Evolutionary conservation across 2,329 filamentous ascomycete species (phyloP).

Genomic region (Fusarium sp.): DNA sequence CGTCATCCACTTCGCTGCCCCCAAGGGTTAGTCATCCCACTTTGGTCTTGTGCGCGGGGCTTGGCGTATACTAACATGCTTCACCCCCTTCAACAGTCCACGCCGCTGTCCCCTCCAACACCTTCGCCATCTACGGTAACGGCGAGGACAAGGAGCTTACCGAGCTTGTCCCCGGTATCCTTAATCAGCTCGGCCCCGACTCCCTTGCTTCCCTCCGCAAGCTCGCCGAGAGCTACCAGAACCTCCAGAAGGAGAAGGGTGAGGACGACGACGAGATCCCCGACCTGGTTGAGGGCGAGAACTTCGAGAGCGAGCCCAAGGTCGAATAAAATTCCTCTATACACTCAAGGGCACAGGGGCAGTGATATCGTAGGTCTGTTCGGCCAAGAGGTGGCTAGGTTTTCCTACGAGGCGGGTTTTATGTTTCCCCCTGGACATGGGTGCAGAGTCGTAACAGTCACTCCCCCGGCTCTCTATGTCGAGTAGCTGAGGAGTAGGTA

Average conservation of each 20-base stretch:
- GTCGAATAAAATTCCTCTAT: constrained; percentile 78
- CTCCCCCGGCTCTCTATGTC: constrained; percentile 46
- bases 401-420: constrained; percentile 46
- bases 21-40: constrained; percentile 82
- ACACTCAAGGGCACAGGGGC: constrained; percentile 43
- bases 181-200: constrained; percentile 99
- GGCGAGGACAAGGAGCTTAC: constrained; percentile 99
- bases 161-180: constrained; percentile 98
- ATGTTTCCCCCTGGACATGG: constrained; percentile 45
- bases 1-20: constrained; percentile 98
- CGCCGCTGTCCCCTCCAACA: constrained; percentile 97
- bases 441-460: constrained; percentile 48
- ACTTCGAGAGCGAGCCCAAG: constrained; percentile 98
- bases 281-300: constrained; percentile 95
- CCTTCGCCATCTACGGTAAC: constrained; percentile 98
- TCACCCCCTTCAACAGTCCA: constrained; percentile 75
- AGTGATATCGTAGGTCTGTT: constrained; percentile 48
- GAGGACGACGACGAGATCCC: constrained; percentile 94
- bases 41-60: constrained; percentile 32
- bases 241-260: constrained; percentile 93
- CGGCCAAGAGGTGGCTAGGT: constrained; percentile 45
- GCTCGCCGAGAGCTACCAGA: constrained; percentile 99
- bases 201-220: constrained; percentile 97
- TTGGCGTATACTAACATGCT: constrained; percentile 43
- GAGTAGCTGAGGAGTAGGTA: constrained; percentile 48